Percentiles rank a stretch among this genome's conserved stretches.
Evolutionary conservation across 108 stramenopile species (phyloP).

Genomic region (Cyclotella baltica): DNA sequence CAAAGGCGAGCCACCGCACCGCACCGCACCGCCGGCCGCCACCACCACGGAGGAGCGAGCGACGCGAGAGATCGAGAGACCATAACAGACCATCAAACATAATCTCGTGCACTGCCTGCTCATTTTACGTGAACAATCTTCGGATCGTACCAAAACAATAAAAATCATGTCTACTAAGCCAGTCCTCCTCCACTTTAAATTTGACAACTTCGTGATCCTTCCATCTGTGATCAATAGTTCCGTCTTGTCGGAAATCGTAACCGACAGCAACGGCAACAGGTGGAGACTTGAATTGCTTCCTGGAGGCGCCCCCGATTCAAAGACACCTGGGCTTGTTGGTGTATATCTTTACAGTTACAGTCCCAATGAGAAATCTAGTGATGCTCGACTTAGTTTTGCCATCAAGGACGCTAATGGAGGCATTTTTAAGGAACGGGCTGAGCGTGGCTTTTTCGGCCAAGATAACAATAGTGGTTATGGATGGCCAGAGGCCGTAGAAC

Average conservation of each 20-base stretch:
- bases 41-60: no score
- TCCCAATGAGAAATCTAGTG: no score
- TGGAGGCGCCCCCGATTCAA: not conserved
- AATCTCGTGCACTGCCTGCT: no score
- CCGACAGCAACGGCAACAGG: conserved; percentile 1
- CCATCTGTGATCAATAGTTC: not conserved
- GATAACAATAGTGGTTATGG: no score
- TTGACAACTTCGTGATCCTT: not conserved
- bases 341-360: not conserved
- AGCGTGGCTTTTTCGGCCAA: no score
- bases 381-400: not conserved
- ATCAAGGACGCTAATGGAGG: not conserved
- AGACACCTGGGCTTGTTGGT: not conserved
- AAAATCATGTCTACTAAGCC: not conserved
- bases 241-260: not conserved
- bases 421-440: not conserved
- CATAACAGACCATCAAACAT: no score
- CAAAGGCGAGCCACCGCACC: no score
- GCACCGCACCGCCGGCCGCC: no score
- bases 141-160: no score
- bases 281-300: not conserved
- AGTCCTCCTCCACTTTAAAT: not conserved
- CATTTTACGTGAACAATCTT: no score
- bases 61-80: no score
- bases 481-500: not conserved